phyloP scores from a whole-genome alignment of 495 filamentous ascomycete genomes.

The Oidiodendron maius region DNA sequence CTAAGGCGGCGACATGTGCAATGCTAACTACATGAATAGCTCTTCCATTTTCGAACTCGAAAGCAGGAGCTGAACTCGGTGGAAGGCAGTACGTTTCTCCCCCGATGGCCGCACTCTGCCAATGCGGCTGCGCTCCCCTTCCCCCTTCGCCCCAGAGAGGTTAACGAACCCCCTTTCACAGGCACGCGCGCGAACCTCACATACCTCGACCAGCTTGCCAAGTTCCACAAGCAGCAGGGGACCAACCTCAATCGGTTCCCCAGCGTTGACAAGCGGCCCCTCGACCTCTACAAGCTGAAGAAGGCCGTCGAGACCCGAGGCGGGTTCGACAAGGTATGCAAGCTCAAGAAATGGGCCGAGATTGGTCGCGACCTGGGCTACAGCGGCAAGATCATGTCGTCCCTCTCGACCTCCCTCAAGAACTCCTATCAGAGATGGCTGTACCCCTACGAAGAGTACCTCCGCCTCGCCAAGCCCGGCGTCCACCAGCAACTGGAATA shows the following conservation, averaged over 20 bases:
- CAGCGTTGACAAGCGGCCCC: slow-evolving; percentile 94
- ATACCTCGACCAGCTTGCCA: slow-evolving; percentile 90
- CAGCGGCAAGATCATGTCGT: slow-evolving; percentile 99
- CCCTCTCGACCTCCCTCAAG: slow-evolving; percentile 96
- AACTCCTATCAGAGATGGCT: slow-evolving; percentile 98
- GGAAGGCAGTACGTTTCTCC: slow-evolving; percentile 78
- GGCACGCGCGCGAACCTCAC: slow-evolving; percentile 92
- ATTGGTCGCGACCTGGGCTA: slow-evolving; percentile 96
- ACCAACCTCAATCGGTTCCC: slow-evolving; percentile 90
- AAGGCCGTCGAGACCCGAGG: slow-evolving; percentile 92
- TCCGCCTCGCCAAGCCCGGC: slow-evolving; percentile 88
- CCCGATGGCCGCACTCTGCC: slow-evolving; percentile 22
- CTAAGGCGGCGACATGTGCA: background rate
- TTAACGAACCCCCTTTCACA: slow-evolving; percentile 11
- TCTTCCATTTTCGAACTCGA: slow-evolving; percentile 93
- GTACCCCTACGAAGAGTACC: slow-evolving; percentile 92
- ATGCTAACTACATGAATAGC: slow-evolving; percentile 38
- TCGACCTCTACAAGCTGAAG: slow-evolving; percentile 93
- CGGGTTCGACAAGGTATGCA: slow-evolving; percentile 94
- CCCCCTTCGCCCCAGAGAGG: no score
- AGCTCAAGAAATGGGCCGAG: slow-evolving; percentile 97
- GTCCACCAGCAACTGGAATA: slow-evolving; percentile 92
- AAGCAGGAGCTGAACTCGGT: slow-evolving; percentile 97
- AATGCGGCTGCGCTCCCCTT: background rate
- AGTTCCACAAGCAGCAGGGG: slow-evolving; percentile 96